Base-by-base conservation (phyloP, 306 rosid species). In the Nissolia schottii region DNA sequence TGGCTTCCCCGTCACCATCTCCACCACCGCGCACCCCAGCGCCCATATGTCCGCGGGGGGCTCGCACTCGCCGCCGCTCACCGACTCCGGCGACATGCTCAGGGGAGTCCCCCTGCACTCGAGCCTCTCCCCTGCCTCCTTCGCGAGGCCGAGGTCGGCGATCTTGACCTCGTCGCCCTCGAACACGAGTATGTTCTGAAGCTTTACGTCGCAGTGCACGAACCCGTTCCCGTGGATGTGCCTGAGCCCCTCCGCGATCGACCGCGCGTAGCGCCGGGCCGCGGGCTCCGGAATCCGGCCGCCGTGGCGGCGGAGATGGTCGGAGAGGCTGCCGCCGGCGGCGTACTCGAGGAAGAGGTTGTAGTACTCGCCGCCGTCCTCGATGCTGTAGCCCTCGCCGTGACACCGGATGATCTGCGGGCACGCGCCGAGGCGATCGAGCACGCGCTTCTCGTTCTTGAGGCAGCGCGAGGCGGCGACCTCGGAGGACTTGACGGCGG, bases 121-220 rank as follows among this genome's bases (percentile, higher is more conserved):
- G 7, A 45, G 67, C 15, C 72, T 12, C 53, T n/a, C 80, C 70
- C 73, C 85, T 69, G 86, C 32, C 15, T 75, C 77, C 77, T 77
- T 91, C 0, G 99, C 85, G 0, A 95, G 80, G 11, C 99, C 99
- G 8, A 95, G 91, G 64, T 95, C 99, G 0, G 97, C 97, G 3
- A 95, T 86, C 67, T 95, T 95, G 13, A 82, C 70, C 2, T 45
- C 81, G 0, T 92, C 96, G 31, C 82, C 79, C 0, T 43, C 71
- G 13, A 95, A 89, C 13, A 91, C 70, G 1, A 95, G 93, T 14
- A 95, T 79, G 49, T 95, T 95, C 45, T 82, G 84, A 1, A 88
- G 93, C 96, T 95, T 95, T 3, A 95, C 50, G 6, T 95, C 99
- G 64, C 97, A 95, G 83, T 95, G 99, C 7, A 91, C 96, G 6